Evolutionary conservation across 164 flowering plant genomes (phyloP).

Genomic region (Magnolia sinica): DNA sequence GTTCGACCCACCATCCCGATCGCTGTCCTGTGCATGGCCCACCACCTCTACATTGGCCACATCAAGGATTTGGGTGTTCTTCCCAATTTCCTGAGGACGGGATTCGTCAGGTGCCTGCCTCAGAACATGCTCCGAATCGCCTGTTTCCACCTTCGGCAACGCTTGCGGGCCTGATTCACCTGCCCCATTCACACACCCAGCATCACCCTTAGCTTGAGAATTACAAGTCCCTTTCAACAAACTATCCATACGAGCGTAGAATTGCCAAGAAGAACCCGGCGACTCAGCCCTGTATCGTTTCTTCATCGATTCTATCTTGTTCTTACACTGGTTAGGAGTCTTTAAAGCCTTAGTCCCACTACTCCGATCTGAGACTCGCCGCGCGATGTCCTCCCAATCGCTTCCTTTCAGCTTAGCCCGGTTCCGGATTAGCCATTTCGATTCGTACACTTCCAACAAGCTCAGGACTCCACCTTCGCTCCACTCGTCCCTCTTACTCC

Average conservation of each 20-base stretch:
- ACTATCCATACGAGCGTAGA: slow-evolving; percentile 16
- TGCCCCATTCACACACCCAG: slow-evolving; percentile 6
- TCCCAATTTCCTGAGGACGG: background rate
- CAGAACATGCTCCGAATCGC: slow-evolving; percentile 8
- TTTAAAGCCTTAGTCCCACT: slow-evolving; percentile 16
- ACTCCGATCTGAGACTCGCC: background rate
- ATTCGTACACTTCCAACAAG: slow-evolving; percentile 20
- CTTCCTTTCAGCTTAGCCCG: background rate
- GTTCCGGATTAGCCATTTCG: slow-evolving; percentile 24
- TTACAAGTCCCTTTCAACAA: slow-evolving; percentile 13
- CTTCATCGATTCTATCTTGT: slow-evolving; percentile 29
- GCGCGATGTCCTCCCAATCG: background rate
- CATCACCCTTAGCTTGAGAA: slow-evolving; percentile 9
- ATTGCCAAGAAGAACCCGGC: slow-evolving; percentile 18
- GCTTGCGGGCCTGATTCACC: background rate
- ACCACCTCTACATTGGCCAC: slow-evolving; percentile 7
- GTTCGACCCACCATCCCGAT: slow-evolving; percentile 22
- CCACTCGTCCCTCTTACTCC: slow-evolving; percentile 27
- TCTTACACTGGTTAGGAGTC: slow-evolving; percentile 26
- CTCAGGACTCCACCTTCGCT: slow-evolving; percentile 22
- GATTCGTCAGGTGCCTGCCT: background rate
- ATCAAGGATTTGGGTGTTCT: slow-evolving; percentile 1
- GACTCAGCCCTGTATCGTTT: slow-evolving; percentile 23
- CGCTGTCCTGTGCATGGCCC: slow-evolving; percentile 7
- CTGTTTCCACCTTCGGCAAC: slow-evolving; percentile 12